Percentiles rank a stretch among this genome's conserved stretches.
phyloP scores from a whole-genome alignment of 2,329 filamentous ascomycete genomes.

The Calonectria crousiana region DNA sequence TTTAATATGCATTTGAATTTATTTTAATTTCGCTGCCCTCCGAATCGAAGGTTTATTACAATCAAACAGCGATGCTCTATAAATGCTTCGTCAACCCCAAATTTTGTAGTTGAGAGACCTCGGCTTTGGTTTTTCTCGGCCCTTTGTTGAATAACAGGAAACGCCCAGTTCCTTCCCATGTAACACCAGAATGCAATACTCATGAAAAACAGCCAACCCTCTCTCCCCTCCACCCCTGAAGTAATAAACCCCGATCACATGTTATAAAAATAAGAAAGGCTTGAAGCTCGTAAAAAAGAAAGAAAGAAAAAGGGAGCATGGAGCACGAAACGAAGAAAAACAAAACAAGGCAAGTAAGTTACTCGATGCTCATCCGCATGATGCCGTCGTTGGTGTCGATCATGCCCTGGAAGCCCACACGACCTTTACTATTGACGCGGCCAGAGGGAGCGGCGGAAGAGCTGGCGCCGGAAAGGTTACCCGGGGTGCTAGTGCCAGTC shows the following conservation, averaged over 20 bases:
- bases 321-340: background rate
- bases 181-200: slow-evolving; percentile 30
- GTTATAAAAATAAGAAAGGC: background rate
- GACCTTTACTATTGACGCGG: slow-evolving; percentile 66
- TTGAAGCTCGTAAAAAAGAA: background rate
- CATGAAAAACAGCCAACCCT: background rate
- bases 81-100: background rate
- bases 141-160: background rate
- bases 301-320: background rate
- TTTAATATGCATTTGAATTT: slow-evolving; percentile 17
- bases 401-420: slow-evolving; percentile 92
- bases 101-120: background rate
- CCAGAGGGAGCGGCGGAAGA: slow-evolving; percentile 55
- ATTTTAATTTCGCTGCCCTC: slow-evolving; percentile 6
- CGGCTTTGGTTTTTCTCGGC: background rate
- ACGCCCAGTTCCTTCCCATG: background rate
- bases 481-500: slow-evolving; percentile 54
- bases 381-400: slow-evolving; percentile 93
- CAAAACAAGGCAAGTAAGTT: slow-evolving; percentile 28
- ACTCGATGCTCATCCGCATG: slow-evolving; percentile 98
- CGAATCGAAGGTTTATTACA: slow-evolving; percentile 30
- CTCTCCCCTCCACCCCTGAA: background rate
- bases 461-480: slow-evolving; percentile 42
- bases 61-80: slow-evolving; percentile 26
- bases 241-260: background rate